Evolutionary conservation across 2,329 filamentous ascomycete genomes (phyloP).

Genomic region (Calonectria ilicicola): DNA sequence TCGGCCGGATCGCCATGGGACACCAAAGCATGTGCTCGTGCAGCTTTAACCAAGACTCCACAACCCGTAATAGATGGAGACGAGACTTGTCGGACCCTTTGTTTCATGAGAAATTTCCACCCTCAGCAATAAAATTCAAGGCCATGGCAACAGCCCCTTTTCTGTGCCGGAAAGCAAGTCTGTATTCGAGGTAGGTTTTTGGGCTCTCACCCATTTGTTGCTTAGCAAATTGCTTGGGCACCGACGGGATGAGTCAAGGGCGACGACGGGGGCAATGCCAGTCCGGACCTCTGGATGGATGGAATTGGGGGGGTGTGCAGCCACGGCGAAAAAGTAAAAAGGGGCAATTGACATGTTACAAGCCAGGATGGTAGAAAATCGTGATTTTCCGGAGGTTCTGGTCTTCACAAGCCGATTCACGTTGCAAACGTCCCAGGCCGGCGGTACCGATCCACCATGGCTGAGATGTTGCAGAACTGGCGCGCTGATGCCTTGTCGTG

Average conservation of each 20-base stretch:
- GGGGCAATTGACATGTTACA: slow-evolving; percentile 9
- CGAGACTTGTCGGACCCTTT: background rate
- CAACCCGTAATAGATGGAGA: background rate
- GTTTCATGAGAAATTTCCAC: slow-evolving; percentile 8
- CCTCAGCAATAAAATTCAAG: background rate
- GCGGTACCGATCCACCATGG: background rate
- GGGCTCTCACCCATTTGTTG: slow-evolving; percentile 18
- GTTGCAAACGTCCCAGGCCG: background rate
- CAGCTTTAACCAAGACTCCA: background rate
- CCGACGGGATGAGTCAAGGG: slow-evolving; percentile 26
- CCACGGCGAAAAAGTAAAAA: slow-evolving; percentile 19
- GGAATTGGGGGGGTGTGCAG: slow-evolving; percentile 1
- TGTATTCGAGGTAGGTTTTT: background rate
- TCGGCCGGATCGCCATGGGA: background rate
- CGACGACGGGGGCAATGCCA: slow-evolving; percentile 34
- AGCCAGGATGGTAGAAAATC: background rate
- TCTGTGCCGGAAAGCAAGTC: background rate
- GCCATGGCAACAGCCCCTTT: slow-evolving; percentile 4
- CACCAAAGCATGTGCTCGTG: background rate
- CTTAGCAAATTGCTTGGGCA: slow-evolving; percentile 30
- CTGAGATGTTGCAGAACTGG: background rate
- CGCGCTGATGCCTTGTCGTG: background rate
- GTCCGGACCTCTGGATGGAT: slow-evolving; percentile 25
- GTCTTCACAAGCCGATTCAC: background rate
- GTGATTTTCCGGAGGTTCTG: background rate